Percentiles rank a stretch among this genome's conserved stretches.
Conservation (phyloP, 2,329 filamentous ascomycete genomes). For the Fonsecaea pugnacius region DNA sequence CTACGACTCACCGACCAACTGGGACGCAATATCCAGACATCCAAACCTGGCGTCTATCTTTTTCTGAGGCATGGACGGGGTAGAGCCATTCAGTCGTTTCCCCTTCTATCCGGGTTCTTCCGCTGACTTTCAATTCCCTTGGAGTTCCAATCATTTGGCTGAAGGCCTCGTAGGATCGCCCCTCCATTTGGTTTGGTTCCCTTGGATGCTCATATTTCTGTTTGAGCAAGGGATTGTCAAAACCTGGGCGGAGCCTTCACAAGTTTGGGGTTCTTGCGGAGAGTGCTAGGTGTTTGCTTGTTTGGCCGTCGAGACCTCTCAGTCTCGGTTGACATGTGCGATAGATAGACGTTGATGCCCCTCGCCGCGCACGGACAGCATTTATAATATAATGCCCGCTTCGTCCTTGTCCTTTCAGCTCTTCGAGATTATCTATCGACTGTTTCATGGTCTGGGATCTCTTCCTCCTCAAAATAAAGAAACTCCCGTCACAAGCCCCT, state of each 20-base stretch:
- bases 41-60: no score
- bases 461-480: slow-evolving; percentile 14
- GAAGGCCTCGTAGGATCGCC: no score
- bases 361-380: neutral
- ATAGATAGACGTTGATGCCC: neutral
- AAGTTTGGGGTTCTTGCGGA: no score
- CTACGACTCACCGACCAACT: no score
- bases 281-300: neutral
- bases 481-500: slow-evolving; percentile 42
- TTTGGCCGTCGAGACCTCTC: neutral
- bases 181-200: no score
- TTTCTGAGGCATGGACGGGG: no score
- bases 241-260: neutral
- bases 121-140: no score
- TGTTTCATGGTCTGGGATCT: neutral
- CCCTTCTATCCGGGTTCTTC: no score
- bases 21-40: no score
- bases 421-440: neutral
- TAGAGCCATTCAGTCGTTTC: no score
- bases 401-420: neutral
- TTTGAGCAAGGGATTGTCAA: neutral
- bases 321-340: neutral
- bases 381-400: neutral
- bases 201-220: neutral
- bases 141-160: no score